phyloP scores from a whole-genome alignment of 805 yeast species.

The Starmerella apicola region DNA sequence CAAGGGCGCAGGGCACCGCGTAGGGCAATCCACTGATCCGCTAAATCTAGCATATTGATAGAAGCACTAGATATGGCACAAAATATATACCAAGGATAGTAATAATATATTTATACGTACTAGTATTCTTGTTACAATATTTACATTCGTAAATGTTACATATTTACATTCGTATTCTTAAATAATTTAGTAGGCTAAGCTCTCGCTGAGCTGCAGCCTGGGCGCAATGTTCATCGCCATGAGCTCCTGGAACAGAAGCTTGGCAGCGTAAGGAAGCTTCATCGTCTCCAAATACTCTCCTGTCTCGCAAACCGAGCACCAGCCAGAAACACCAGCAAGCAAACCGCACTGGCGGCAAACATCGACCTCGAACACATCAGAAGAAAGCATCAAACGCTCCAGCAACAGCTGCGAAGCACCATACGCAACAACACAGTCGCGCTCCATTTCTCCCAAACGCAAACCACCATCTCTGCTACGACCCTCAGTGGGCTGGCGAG shows the following conservation, averaged over 20 bases:
- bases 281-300: conserved; percentile 76
- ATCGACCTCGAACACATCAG: conserved; percentile 97
- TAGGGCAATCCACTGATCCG: too few species aligned
- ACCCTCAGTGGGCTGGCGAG: conserved; percentile 98
- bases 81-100: too few species aligned
- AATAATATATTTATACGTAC: too few species aligned
- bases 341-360: conserved; percentile 88
- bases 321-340: conserved; percentile 83
- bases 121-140: too few species aligned
- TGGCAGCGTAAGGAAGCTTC: conserved; percentile 99
- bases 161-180: too few species aligned
- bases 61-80: too few species aligned
- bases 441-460: conserved; percentile 98
- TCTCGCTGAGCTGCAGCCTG: conserved; percentile 70
- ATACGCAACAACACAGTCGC: conserved; percentile 98
- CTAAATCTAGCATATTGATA: too few species aligned
- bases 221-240: conserved; percentile 99
- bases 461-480: conserved; percentile 98
- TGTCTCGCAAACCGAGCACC: conserved; percentile 95
- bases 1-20: too few species aligned
- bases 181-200: background rate
- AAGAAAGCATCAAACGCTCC: conserved; percentile 90
- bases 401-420: conserved; percentile 92
- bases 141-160: too few species aligned
- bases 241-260: conserved; percentile 88